Evolutionary conservation across 1,139 yeast genomes (phyloP).

Genomic region (Protomyces macrosporus): DNA sequence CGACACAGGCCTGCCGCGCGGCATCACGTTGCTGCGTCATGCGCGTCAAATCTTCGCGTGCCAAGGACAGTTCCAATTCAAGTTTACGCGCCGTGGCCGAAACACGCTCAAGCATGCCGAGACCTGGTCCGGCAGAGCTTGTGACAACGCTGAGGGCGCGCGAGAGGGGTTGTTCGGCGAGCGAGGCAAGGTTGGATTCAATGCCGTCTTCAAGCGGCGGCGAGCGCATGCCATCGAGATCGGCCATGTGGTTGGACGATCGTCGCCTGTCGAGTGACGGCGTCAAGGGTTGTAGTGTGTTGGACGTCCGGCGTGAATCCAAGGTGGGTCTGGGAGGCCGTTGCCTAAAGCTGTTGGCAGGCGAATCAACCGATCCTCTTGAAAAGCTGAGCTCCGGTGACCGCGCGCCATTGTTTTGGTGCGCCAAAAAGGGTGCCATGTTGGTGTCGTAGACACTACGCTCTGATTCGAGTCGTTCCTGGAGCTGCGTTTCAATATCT

Average conservation of each 20-base stretch:
- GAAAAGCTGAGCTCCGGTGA: constrained; percentile 1
- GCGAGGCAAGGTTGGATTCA: constrained; percentile 1
- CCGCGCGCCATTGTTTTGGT: not conserved
- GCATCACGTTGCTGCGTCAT: constrained; percentile 56
- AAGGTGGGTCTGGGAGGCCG: constrained; percentile 19
- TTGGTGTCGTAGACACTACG: not conserved
- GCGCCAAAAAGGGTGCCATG: not conserved
- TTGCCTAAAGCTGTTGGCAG: not conserved
- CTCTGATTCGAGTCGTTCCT: constrained; percentile 10
- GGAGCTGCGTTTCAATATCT: constrained; percentile 2
- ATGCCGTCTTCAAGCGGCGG: constrained; percentile 1
- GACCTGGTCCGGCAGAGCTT: constrained; percentile 20
- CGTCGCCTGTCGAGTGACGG: not conserved
- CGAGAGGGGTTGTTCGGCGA: not conserved
- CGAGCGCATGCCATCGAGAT: constrained; percentile 9
- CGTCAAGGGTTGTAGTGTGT: constrained; percentile 2
- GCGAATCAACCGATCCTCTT: constrained; percentile 11
- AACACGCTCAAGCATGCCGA: constrained; percentile 49
- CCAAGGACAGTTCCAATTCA: constrained; percentile 67
- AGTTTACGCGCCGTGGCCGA: constrained; percentile 69
- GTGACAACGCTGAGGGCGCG: not conserved
- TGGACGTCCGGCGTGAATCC: not conserved
- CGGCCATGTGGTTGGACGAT: not conserved
- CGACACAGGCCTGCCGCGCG: constrained; percentile 62
- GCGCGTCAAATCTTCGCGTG: constrained; percentile 57